Percentiles rank a stretch among this genome's conserved stretches.
phyloP scores from a whole-genome alignment of 805 yeast species.

The Wilhelminamyces savonicus region DNA sequence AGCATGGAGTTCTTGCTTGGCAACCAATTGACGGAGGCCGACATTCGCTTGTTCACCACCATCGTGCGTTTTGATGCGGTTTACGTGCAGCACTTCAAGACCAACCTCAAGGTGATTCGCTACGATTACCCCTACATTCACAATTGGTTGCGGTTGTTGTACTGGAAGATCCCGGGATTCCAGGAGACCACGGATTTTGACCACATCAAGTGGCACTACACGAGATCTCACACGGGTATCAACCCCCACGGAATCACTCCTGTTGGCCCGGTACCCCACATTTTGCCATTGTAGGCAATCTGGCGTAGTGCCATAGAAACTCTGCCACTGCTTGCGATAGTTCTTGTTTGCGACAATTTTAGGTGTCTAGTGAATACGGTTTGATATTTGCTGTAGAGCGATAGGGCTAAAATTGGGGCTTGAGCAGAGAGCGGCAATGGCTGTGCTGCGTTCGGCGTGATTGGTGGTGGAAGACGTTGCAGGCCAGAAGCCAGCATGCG shows the following conservation, averaged over 20 bases:
- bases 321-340: too few species aligned
- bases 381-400: too few species aligned
- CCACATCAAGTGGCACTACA: conserved; percentile 88
- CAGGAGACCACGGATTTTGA: conserved; percentile 76
- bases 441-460: too few species aligned
- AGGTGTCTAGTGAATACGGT: too few species aligned
- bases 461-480: too few species aligned
- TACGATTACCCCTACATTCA: conserved; percentile 71
- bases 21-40: conserved; percentile 78
- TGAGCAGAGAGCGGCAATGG: too few species aligned
- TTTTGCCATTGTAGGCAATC: conserved; percentile 38
- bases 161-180: conserved; percentile 73
- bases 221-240: conserved; percentile 73
- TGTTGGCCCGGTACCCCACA: conserved; percentile 79
- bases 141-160: conserved; percentile 75
- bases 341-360: too few species aligned
- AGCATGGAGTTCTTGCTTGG: conserved; percentile 45
- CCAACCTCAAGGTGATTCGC: conserved; percentile 79
- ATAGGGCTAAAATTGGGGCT: too few species aligned
- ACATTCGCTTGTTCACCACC: conserved; percentile 80
- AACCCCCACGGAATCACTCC: conserved; percentile 86
- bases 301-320: too few species aligned
- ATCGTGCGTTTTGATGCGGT: conserved; percentile 89
- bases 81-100: conserved; percentile 92
- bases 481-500: too few species aligned